Evolutionary conservation across 2,329 filamentous ascomycete species (phyloP), one percentile per base, ranked within the genome.

Genomic region (Orbilia quercus): DNA sequence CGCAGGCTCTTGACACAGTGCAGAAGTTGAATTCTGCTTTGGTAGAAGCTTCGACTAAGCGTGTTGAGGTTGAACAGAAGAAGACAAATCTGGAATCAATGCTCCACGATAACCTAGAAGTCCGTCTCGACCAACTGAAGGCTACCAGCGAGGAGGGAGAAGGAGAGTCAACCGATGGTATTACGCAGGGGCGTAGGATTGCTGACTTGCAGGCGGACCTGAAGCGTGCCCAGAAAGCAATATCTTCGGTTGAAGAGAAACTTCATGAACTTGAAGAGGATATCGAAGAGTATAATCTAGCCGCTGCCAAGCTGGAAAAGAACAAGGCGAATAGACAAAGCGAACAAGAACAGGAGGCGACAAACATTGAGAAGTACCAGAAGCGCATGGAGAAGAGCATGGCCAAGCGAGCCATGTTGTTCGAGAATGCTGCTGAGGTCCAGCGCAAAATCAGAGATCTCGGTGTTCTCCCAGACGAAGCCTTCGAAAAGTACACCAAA

Each of bases 381-480:
- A 93, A 93, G 81, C 87, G 87, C 53, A 91, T 98, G 84, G 93
- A 97, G 80, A 96, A 94, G 84, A 92, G 89, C 76, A 90, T 96
- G 79, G 90, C 93, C 77, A 92, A 92, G 81, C 95, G 94, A 80
- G 91, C 92, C 11, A 85, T 92, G 2, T 84, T 96, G 74, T 90
- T 87, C 14, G 86, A 89, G 51, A 90, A 92, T 79, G 89, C 91
- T 18, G 87, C 88, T 1, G 92, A 96, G 78, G 91, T 91, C 75
- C 89, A 89, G 73, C 90, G 92, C 79, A 94, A 93, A 75, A 98
- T 99, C 77, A 90, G 94, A 50, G 92, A 96, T 76, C 84, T 99
- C 5, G 95, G 95, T 76, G 93, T 96, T 16, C 85, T 99, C 14
- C 94, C 95, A 0, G 93, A 98, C 75, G 93, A 97, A 78, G 92